Percentiles rank a stretch among this genome's conserved stretches.
Conservation (phyloP, 192 early-diverging fungal species). For the Podila clonocystis region DNA sequence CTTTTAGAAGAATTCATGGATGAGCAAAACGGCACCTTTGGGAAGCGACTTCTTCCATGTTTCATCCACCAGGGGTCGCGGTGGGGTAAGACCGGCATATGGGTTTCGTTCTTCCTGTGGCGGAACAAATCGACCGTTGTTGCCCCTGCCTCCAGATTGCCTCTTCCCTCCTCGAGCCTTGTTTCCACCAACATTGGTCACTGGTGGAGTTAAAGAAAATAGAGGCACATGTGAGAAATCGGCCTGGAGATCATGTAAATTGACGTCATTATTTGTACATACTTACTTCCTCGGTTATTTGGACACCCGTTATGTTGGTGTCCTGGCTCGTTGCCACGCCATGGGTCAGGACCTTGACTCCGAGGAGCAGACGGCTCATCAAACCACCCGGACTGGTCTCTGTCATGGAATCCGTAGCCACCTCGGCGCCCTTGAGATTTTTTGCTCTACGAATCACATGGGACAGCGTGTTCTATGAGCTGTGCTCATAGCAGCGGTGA, state of each 20-base stretch:
- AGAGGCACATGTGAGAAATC: too few relatives aligned
- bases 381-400: not conserved
- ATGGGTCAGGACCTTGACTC: not conserved
- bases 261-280: too few relatives aligned
- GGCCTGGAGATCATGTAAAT: too few relatives aligned
- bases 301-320: not conserved
- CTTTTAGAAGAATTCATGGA: not conserved
- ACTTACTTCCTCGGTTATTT: not conserved
- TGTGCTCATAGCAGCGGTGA: not conserved
- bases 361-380: not conserved
- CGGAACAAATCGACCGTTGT: not conserved
- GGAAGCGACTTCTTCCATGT: conserved; percentile 24
- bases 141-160: not conserved
- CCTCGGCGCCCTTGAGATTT: too few relatives aligned
- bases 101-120: conserved; percentile 1
- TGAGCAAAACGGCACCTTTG: conserved; percentile 4
- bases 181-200: not conserved
- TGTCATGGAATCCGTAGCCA: not conserved
- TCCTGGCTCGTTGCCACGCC: not conserved
- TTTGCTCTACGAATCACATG: too few relatives aligned
- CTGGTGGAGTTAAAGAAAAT: too few relatives aligned
- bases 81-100: conserved; percentile 8
- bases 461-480: not conserved
- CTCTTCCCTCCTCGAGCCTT: not conserved
- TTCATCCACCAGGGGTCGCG: conserved; percentile 18